These are phyloP conservation scores for Lactarius sp. DNA, from an alignment of 768 basidiomycete genomes.

Conservation along the genomic window DNA sequence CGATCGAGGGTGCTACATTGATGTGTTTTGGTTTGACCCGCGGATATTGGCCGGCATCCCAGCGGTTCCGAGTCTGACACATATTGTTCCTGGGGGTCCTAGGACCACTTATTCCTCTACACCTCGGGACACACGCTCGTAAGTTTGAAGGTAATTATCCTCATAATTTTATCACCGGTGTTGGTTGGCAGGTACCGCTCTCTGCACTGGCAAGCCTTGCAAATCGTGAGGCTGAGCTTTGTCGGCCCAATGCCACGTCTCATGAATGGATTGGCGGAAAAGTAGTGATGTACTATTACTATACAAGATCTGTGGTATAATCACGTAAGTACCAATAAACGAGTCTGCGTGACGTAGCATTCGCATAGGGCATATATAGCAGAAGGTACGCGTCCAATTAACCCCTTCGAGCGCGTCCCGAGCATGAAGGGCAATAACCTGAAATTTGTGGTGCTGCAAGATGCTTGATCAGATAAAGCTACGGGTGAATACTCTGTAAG, in stretches of 20 bases:
- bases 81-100: background rate
- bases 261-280: background rate
- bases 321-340: conserved; percentile 9
- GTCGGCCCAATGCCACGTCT: background rate
- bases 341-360: background rate
- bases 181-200: background rate
- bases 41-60: conserved; percentile 7
- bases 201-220: background rate
- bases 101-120: background rate
- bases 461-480: background rate
- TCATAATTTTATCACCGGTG: background rate
- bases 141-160: background rate
- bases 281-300: conserved; percentile 19
- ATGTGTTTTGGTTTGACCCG: conserved; percentile 1
- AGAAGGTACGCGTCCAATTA: background rate
- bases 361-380: background rate
- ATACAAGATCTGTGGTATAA: conserved; percentile 22
- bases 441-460: conserved; percentile 19
- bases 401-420: conserved; percentile 15
- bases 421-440: conserved; percentile 21
- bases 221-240: background rate
- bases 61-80: conserved; percentile 1
- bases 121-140: background rate
- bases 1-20: background rate
- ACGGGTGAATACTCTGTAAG: too few relatives aligned